Evolutionary conservation across 75 land plant species (phyloP), one percentile per base, ranked within the genome.

Genomic region (Picea sitchensis): DNA sequence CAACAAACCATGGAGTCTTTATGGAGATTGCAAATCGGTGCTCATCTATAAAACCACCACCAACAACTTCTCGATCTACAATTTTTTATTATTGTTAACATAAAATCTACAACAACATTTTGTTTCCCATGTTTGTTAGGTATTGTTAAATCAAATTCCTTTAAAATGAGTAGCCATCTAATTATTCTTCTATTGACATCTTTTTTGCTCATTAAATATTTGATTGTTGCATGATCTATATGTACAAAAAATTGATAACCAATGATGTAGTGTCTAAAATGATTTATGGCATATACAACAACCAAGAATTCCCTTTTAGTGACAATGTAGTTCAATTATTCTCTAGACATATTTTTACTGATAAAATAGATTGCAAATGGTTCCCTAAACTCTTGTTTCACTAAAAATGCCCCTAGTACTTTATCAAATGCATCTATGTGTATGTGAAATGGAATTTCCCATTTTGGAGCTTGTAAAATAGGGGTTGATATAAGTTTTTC

Each of bases 71-170:
- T 0, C 69, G 6, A 4, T 44, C 65, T 57, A 67, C 79, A 18
- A 20, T 26, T 23, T 38, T 15, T 21, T 1, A 0, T 36, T 18
- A 65, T 12, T 13, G 1, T 62, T 2, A 32, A 41, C 3, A 82
- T 14, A 18, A 26, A 41, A 67, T 82, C 59, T 4, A 80, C 73
- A 44, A 57, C 23, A 5, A 26, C 26, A 31, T 80, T 74, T 0
- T 4, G 2, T 20, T 80, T 81, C 1, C 78, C 78, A 14, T 62
- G 78, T 76, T 81, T 76, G 23, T 61, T 44, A 17, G 60, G 47
- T 3, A 76, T 32, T 4, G 32, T 60, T n/a, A 76, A 61, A 18
- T 75, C n/a, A 59, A 81, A 81, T 81, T 81, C 78, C 30, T 56
- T 0, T 3, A 76, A 32, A 14, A 81, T 11, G 1, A 81, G 60